Conservation (phyloP, 352 stramenopile species). For the Phytophthora capsici region DNA sequence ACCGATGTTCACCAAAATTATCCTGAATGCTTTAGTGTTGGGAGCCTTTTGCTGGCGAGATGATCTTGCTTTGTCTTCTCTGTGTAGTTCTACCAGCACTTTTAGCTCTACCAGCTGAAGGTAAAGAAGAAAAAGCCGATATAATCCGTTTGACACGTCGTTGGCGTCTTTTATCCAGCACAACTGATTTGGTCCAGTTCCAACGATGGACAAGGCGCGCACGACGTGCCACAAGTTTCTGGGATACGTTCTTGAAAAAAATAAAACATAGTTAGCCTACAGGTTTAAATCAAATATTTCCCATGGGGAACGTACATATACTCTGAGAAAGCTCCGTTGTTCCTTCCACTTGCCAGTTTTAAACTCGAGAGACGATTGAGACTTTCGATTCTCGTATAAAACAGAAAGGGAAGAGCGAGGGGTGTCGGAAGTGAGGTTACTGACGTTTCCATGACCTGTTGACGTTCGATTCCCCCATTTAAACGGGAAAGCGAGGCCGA, state of each 20-base stretch:
- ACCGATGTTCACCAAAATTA: too few species aligned
- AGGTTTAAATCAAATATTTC: too few species aligned
- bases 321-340: constrained; percentile 52
- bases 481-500: constrained; percentile 48
- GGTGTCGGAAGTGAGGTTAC: constrained; percentile 1
- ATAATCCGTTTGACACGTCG: constrained; percentile 29
- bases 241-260: constrained; percentile 40
- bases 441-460: constrained; percentile 1
- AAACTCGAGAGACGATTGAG: constrained; percentile 43
- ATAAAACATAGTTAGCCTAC: too few species aligned
- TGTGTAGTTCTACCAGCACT: constrained; percentile 7
- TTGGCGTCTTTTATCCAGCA: constrained; percentile 34
- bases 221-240: constrained; percentile 37
- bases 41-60: background rate
- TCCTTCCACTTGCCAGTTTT: constrained; percentile 50
- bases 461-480: constrained; percentile 45
- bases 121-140: constrained; percentile 17
- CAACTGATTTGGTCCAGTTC: constrained; percentile 38
- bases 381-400: constrained; percentile 57
- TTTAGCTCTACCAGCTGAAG: constrained; percentile 1
- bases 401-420: constrained; percentile 29
- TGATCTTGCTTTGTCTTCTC: constrained; percentile 9
- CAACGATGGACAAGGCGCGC: constrained; percentile 35
- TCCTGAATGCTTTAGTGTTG: too few species aligned
- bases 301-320: constrained; percentile 59